These are phyloP conservation scores for Arachis hypogaea DNA, from an alignment of 306 rosid genomes.

Conservation along the genomic window DNA sequence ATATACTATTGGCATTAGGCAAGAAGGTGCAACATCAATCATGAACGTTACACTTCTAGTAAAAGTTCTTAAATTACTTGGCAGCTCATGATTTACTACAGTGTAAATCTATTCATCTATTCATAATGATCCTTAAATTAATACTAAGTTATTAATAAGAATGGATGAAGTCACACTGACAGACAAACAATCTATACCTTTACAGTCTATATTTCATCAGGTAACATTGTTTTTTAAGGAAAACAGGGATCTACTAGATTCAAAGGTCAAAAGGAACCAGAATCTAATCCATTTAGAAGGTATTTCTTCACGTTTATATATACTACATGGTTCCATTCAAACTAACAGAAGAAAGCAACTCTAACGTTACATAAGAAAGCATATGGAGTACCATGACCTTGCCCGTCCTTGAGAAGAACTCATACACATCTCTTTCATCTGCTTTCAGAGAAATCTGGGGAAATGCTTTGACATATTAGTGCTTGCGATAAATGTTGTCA, in stretches of 20 bases:
- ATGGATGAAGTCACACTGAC: constrained; percentile 10
- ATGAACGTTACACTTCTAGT: constrained; percentile 1
- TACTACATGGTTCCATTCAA: constrained; percentile 24
- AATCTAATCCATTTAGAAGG: constrained; percentile 1
- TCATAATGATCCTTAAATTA: constrained; percentile 3
- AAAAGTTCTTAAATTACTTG: neutral
- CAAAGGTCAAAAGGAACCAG: constrained; percentile 28
- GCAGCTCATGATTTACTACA: neutral
- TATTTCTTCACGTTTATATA: constrained; percentile 20
- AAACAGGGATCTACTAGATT: constrained; percentile 1
- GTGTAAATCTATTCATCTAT: neutral
- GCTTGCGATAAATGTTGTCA: constrained; percentile 7
- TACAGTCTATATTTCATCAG: constrained; percentile 25
- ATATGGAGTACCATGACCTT: constrained; percentile 63
- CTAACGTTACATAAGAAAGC: constrained; percentile 8
- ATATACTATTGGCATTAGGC: neutral
- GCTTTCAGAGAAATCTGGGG: constrained; percentile 92
- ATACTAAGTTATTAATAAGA: constrained; percentile 17
- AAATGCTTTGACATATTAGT: constrained; percentile 40
- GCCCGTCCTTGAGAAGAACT: constrained; percentile 96
- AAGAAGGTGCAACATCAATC: neutral
- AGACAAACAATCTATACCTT: neutral
- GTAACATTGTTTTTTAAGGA: neutral
- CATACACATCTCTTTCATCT: constrained; percentile 91
- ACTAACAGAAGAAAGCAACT: constrained; percentile 21